Conservation (phyloP, 1,284 basidiomycete genomes). For the Tilletiopsis washingtonensis region DNA sequence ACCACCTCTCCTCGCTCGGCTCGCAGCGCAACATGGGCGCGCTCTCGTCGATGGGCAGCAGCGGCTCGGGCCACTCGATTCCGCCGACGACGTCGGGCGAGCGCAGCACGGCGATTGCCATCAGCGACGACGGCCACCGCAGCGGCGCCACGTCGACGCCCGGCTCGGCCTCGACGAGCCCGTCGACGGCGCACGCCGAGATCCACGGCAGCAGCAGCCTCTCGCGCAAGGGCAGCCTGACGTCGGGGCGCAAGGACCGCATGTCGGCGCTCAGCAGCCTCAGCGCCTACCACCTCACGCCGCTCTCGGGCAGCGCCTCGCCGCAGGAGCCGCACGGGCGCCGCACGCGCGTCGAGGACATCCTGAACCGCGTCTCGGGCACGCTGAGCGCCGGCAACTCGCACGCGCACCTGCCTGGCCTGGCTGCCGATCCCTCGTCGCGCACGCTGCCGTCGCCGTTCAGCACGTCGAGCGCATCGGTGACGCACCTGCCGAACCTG, state of each 20-base stretch:
- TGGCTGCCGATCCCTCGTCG: conserved; percentile 23
- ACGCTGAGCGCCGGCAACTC: conserved; percentile 19
- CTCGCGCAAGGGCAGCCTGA: conserved; percentile 23
- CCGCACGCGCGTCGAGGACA: conserved; percentile 22
- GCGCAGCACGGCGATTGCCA: conserved; percentile 35
- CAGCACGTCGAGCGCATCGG: conserved; percentile 4
- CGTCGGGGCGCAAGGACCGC: conserved; percentile 18
- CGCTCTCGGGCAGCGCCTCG: conserved; percentile 1
- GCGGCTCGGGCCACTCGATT: conserved; percentile 7
- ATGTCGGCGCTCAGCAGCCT: conserved; percentile 12
- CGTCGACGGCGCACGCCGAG: conserved; percentile 6
- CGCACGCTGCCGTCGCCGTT: conserved; percentile 29
- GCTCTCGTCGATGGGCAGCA: conserved; percentile 8
- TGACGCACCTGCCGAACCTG: conserved; percentile 4
- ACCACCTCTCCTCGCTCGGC: conserved; percentile 36
- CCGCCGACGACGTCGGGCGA: conserved; percentile 36
- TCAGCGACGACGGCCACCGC: conserved; percentile 11
- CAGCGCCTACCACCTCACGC: conserved; percentile 29
- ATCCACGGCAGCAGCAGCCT: conserved; percentile 22
- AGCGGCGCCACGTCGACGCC: conserved; percentile 8
- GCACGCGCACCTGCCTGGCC: conserved; percentile 13
- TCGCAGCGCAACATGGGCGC: conserved; percentile 10
- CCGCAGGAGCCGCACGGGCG: conserved; percentile 10
- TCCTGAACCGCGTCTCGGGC: conserved; percentile 21
- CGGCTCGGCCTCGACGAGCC: conserved; percentile 27